Base-by-base conservation (phyloP, 805 yeast genomes). In the Saturnispora dispora region DNA sequence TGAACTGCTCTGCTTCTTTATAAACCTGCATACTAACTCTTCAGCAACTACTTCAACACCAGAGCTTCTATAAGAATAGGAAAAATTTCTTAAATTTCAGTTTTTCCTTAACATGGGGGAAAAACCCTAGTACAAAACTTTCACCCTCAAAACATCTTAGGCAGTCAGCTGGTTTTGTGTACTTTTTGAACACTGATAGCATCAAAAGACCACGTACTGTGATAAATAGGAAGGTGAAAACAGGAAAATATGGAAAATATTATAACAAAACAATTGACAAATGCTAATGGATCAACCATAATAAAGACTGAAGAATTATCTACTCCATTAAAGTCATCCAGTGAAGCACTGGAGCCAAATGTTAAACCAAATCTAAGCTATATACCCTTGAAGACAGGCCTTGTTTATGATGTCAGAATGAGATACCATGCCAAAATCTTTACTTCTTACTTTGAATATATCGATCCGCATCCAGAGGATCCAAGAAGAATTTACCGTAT, bases 401-500 rank as follows among this genome's bases (percentile, higher is more conserved):
- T 93, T 7, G 91, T 95, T 53, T 93, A 93, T 68, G 99, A 93
- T 66, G 97, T 89, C 20, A 76, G 98, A 56, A 93, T 93, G 98
- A 76, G 99, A 55, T 93, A 91, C 66, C 99, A 93, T 65, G 96
- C 97, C 39, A 88, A 89, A 63, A 83, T 93, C 49, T 90, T 86
- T 69, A 88, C 96, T 3, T 85, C 93, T 2, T 88, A 91, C 58
- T 86, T 80, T 60, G 96, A 91, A 66, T 91, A 91, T 67, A 88
- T 91, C 48, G 99, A 93, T 63, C 99, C 98, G 2, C 99, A 93
- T 64, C 99, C 99, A 4, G 99, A 93, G 66, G 99, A 93, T 63
- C 99, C 99, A 10, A 77, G 99, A 55, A 80, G 99, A 58, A 90
- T 91, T 36, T 93, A 90, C 68, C 77, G 98, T 52, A 87, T 93